Evolutionary conservation across 2,329 filamentous ascomycete genomes (phyloP).

Genomic region (Neurospora crassa): DNA sequence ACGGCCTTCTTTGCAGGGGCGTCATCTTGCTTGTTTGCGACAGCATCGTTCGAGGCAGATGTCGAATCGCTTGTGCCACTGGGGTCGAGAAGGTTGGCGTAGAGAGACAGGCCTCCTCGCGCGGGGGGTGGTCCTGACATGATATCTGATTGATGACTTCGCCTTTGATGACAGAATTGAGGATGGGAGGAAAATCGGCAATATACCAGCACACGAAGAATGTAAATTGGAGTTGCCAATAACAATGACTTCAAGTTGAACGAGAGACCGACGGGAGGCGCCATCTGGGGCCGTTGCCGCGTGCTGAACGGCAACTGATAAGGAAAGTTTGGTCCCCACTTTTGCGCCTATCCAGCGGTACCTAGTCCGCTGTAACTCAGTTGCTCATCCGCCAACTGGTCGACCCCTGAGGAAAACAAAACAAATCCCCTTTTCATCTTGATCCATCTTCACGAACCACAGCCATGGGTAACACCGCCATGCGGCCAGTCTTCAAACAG

Average conservation of each 20-base stretch:
- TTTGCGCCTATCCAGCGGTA: not conserved
- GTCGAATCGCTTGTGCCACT: constrained; percentile 31
- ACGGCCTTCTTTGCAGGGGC: constrained; percentile 49
- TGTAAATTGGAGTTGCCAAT: not conserved
- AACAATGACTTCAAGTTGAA: not conserved
- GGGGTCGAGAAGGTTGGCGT: constrained; percentile 71
- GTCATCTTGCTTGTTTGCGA: constrained; percentile 56
- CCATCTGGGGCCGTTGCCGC: not conserved
- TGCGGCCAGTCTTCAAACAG: not conserved
- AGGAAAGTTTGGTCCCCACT: not conserved
- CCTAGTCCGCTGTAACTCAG: not conserved
- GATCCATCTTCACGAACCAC: not conserved
- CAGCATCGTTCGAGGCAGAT: constrained; percentile 71
- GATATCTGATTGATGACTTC: not conserved
- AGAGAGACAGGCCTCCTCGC: constrained; percentile 57
- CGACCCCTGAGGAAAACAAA: not conserved
- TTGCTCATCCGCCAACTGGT: not conserved
- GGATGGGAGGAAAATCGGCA: not conserved
- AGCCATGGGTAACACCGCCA: not conserved
- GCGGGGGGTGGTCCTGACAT: constrained; percentile 13
- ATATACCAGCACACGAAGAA: not conserved
- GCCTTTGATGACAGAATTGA: not conserved
- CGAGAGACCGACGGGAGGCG: not conserved
- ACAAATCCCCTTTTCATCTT: not conserved
- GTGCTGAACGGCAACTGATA: not conserved